Conservation (phyloP, 1,139 yeast species). For the Martiniozyma asiatica region DNA sequence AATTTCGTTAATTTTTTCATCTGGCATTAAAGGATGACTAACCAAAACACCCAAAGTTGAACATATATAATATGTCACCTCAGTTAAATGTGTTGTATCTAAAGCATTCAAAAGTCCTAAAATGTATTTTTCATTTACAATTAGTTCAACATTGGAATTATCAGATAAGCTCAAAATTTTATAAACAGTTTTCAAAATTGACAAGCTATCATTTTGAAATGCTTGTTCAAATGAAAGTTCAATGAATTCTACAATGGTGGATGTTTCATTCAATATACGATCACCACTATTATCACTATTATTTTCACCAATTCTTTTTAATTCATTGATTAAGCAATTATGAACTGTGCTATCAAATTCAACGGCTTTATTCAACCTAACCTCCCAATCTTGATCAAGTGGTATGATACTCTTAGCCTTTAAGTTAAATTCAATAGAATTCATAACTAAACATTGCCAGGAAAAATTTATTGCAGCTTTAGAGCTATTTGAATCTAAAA, state of each 20-base stretch:
- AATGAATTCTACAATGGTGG: no score
- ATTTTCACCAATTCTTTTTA: slow-evolving; percentile 14
- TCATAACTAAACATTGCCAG: slow-evolving; percentile 49
- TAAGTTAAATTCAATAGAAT: slow-evolving; percentile 35
- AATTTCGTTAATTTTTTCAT: slow-evolving; percentile 10
- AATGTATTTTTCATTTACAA: background rate
- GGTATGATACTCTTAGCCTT: slow-evolving; percentile 38
- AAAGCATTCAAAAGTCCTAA: background rate
- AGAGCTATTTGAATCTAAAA: slow-evolving; percentile 15
- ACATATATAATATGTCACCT: slow-evolving; percentile 28
- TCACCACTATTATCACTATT: slow-evolving; percentile 8
- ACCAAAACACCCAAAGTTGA: slow-evolving; percentile 44
- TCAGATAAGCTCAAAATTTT: slow-evolving; percentile 18
- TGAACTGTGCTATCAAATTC: slow-evolving; percentile 49
- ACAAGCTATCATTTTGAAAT: slow-evolving; percentile 6
- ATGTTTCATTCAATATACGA: no score
- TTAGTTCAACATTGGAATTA: background rate
- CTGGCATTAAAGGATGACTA: slow-evolving; percentile 29
- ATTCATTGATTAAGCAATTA: slow-evolving; percentile 23
- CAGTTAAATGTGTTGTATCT: slow-evolving; percentile 21
- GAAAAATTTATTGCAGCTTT: slow-evolving; percentile 37
- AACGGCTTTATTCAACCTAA: slow-evolving; percentile 60
- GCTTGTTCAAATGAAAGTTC: slow-evolving; percentile 12
- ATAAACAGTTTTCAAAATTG: slow-evolving; percentile 20
- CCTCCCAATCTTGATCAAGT: slow-evolving; percentile 66